Base-by-base conservation (phyloP, 2,329 filamentous ascomycete species). In the Aspergillus sp. region DNA sequence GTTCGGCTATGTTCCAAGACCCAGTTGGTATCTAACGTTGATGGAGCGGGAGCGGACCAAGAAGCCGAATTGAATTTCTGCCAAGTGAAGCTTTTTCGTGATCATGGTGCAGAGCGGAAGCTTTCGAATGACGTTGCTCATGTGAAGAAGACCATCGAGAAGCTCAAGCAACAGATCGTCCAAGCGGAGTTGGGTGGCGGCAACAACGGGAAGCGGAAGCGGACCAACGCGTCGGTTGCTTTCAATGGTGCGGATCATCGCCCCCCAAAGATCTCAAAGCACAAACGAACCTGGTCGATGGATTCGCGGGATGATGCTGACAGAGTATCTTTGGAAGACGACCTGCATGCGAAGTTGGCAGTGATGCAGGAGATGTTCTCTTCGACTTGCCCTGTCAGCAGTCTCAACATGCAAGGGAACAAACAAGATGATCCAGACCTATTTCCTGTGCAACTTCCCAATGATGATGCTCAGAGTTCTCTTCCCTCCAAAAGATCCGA, bases 71-170 rank as follows among this genome's bases (percentile, higher is more conserved):
- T 95, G 26, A 91, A 87, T 66, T 97, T 85, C 67, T 95, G 91
- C 77, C 96, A 94, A 68, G 91, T 96, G 50, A 97, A 97, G 67
- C 80, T 97, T 2, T 97, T 97, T 75, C 81, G 91, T 52, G 91
- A 97, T 62, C 93, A 97, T 59, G 91, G 91, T 27, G 93, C 93
- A 0, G 91, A 97, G 67, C 82, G 91, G 43, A 97, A 97, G 64
- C 77, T 97, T 1, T 90, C 90, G 10, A 97, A 97, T 62, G 91
- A 97, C 57, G 80, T 96, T 6, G 86, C 88, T 0, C 91, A 97
- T 59, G 87, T 97, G 53, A 94, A 94, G 68, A 97, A 96, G 71
- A 88, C 86, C 0, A 96, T 97, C 57, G 91, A 96, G 61, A 97
- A 96, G 69, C 73, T 96, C 41, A 94, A 94, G 67, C 89, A 95